A percentile compares a stretch with the other conserved stretches of the same genome.
Conservation (phyloP, 345 rosid genomes). For the Dipteronia sinensis region DNA sequence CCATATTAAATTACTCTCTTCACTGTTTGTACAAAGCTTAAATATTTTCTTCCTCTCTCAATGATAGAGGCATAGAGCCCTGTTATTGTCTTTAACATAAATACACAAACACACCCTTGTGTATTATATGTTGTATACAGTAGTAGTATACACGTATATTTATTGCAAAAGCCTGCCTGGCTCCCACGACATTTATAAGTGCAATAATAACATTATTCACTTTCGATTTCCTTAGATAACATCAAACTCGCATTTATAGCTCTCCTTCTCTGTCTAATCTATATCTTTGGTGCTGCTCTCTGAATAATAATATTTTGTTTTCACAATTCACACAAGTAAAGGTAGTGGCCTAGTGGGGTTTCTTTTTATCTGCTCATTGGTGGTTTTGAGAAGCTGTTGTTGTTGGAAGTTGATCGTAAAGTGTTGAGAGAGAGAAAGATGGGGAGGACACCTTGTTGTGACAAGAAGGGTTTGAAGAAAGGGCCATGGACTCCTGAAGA, state of each 20-base stretch:
- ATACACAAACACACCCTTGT: background rate
- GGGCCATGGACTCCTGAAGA: constrained; percentile 99
- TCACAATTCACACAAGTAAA: background rate
- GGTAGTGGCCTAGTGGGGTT: background rate
- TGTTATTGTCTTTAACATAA: constrained; percentile 14
- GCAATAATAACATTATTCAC: constrained; percentile 21
- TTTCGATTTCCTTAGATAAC: constrained; percentile 39
- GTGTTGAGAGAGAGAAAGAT: constrained; percentile 28
- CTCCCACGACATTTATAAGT: constrained; percentile 16
- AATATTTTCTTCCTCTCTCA: constrained; percentile 20
- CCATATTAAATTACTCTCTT: constrained; percentile 22
- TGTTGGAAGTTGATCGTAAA: background rate
- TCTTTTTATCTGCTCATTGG: constrained; percentile 5
- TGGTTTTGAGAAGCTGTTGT: constrained; percentile 12
- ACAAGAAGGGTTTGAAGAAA: constrained; percentile 81
- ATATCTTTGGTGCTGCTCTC: background rate
- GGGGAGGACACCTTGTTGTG: constrained; percentile 95
- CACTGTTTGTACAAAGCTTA: constrained; percentile 29
- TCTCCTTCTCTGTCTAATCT: constrained; percentile 4
- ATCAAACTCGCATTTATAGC: constrained; percentile 37
- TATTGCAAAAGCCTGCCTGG: constrained; percentile 44
- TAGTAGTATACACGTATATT: constrained; percentile 14
- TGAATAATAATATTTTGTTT: background rate
- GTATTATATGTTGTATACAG: no score
- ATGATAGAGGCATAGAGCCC: constrained; percentile 30